phyloP scores from a whole-genome alignment of 2,329 filamentous ascomycete genomes.

The Fusarium nodosum region DNA sequence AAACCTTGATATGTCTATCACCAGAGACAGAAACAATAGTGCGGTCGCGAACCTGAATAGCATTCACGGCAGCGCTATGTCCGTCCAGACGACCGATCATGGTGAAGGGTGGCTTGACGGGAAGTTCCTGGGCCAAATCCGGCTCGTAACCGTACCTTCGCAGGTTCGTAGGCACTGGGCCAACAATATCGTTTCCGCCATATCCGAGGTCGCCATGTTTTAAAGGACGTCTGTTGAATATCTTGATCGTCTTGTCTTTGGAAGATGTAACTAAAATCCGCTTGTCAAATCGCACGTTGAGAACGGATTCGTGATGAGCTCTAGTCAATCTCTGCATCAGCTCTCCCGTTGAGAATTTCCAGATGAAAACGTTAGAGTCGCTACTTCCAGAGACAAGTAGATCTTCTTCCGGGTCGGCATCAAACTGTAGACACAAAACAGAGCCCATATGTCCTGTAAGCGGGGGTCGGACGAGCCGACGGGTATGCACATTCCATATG shows the following conservation, averaged over 20 bases:
- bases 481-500: constrained; percentile 89
- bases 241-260: constrained; percentile 96
- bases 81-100: constrained; percentile 85
- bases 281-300: constrained; percentile 93
- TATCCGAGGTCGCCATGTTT: constrained; percentile 71
- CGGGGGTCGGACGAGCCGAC: constrained; percentile 80
- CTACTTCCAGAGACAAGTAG: constrained; percentile 96
- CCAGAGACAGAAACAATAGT: constrained; percentile 96
- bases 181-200: constrained; percentile 57
- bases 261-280: constrained; percentile 95
- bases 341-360: constrained; percentile 92
- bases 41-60: constrained; percentile 87
- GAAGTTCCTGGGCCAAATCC: constrained; percentile 61
- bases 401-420: constrained; percentile 87
- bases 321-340: constrained; percentile 80
- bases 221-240: constrained; percentile 88
- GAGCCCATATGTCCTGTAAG: constrained; percentile 84
- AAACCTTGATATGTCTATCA: constrained; percentile 93
- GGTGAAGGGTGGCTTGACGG: constrained; percentile 74
- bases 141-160: constrained; percentile 69
- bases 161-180: constrained; percentile 66
- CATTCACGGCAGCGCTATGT: constrained; percentile 93
- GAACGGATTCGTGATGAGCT: constrained; percentile 89
- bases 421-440: constrained; percentile 95
- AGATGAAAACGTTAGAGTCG: constrained; percentile 90